Conservation (phyloP, 2,329 filamentous ascomycete genomes). For the Sclerotinia spermophila region DNA sequence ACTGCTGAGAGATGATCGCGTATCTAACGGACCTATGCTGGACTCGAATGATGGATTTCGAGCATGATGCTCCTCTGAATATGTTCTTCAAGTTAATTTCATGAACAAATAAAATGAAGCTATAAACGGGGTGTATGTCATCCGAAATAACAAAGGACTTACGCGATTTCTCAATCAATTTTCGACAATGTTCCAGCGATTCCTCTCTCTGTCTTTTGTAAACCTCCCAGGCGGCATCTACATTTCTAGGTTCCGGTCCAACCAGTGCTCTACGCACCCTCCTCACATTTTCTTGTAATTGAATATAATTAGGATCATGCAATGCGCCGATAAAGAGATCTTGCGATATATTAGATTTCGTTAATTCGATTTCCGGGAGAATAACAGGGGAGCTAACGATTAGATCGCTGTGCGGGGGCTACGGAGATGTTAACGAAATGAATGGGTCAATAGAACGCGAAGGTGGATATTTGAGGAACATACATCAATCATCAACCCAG, state of each 20-base stretch:
- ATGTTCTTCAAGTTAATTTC: not conserved
- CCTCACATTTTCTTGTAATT: slow-evolving; percentile 33
- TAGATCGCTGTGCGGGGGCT: slow-evolving; percentile 26
- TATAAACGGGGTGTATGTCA: not conserved
- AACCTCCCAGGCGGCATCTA: slow-evolving; percentile 46
- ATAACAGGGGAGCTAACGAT: slow-evolving; percentile 25
- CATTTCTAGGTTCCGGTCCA: slow-evolving; percentile 32
- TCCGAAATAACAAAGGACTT: slow-evolving; percentile 22
- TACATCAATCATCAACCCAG: slow-evolving; percentile 7
- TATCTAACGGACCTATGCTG: slow-evolving; percentile 27
- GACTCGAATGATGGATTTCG: slow-evolving; percentile 29
- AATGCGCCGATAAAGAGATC: slow-evolving; percentile 28
- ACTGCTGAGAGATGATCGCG: slow-evolving; percentile 26
- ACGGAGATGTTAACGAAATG: slow-evolving; percentile 13
- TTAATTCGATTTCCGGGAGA: slow-evolving; percentile 27
- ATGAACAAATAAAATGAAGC: not conserved
- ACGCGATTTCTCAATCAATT: slow-evolving; percentile 43
- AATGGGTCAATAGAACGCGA: not conserved
- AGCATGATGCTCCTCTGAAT: slow-evolving; percentile 23
- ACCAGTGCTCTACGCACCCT: slow-evolving; percentile 27
- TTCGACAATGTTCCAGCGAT: slow-evolving; percentile 42
- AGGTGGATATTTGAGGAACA: not conserved
- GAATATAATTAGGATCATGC: slow-evolving; percentile 33
- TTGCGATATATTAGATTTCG: slow-evolving; percentile 29
- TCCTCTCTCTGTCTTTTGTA: slow-evolving; percentile 44